Conservation (phyloP, 441 rosid genomes). For the Eutrema salsugineum region DNA sequence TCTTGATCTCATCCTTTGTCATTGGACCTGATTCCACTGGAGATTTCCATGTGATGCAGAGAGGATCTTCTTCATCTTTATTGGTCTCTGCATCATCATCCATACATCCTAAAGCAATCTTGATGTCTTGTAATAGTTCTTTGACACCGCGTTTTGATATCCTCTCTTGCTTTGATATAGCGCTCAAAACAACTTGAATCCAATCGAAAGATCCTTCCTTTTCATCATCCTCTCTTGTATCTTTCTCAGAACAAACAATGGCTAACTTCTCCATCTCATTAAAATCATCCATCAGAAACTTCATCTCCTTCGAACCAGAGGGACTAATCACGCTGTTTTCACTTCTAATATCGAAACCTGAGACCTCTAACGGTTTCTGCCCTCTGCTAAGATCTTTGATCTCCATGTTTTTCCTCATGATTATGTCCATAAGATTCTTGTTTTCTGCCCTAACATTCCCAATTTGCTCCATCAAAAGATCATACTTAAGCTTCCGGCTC, state of each 20-base stretch:
- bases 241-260: conserved; percentile 43
- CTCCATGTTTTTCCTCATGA: conserved; percentile 39
- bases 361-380: conserved; percentile 31
- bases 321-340: conserved; percentile 40
- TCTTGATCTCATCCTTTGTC: conserved; percentile 56
- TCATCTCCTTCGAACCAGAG: conserved; percentile 56
- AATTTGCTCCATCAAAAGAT: conserved; percentile 51
- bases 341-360: conserved; percentile 37
- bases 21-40: conserved; percentile 37
- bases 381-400: conserved; percentile 40
- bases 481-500: conserved; percentile 33
- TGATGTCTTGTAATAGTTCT: conserved; percentile 70
- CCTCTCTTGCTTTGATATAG: conserved; percentile 55
- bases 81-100: conserved; percentile 24
- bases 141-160: conserved; percentile 49
- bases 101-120: conserved; percentile 64
- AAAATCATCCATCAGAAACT: conserved; percentile 48
- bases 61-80: conserved; percentile 33
- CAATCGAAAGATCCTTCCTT: conserved; percentile 49
- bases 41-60: conserved; percentile 44
- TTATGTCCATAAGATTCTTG: conserved; percentile 50
- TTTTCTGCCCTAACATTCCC: conserved; percentile 53
- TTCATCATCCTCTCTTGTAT: conserved; percentile 28
- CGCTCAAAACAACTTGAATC: conserved; percentile 83
- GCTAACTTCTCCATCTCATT: conserved; percentile 63